Base-by-base conservation (phyloP, 495 filamentous ascomycete genomes). In the Hapsidospora chrysogenum region DNA sequence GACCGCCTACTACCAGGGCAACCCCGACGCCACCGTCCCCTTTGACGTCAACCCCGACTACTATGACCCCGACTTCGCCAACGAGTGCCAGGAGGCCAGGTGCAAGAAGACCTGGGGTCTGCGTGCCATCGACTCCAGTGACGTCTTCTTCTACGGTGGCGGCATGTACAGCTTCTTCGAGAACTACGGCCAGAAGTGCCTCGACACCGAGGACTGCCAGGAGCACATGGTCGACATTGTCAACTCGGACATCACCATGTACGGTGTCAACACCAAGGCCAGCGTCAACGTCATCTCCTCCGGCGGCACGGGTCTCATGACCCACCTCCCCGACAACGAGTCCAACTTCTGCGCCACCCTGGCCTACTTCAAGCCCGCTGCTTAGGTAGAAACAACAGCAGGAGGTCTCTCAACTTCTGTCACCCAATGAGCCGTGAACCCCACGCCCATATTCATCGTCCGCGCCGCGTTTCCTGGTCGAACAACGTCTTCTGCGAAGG, bases 1-100 rank as follows among this genome's bases (percentile, higher is more conserved):
- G 53, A 93, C 87, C 1, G 80, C 86, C 9, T 94, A 96, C 61
- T 85, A 76, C 63, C 84, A 92, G 56, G 66, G 72, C 47, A 93
- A 94, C 63, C 86, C 87, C 1, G 64, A 70, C 41, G 71, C 84
- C 2, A 63, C 77, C 11, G 58, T 58, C 15, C 78, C 81, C 4
- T 84, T 78, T 59, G 64, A 68, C 0, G 56, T 72, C 14, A 70
- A 81, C 38, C 26, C 61, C 25, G 55, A 57, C 4, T 89, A 63
- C 56, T 65, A 64, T 41, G 87, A 96, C 48, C 87, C 87, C 0
- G 68, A 73, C 45, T 95, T 86, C 58, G 52, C 58, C 4, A 49
- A 52, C 25, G n/a, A n/a, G n/a, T 78, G 74, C 52, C 75, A 63
- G 29, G 64, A 59, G 9, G 56, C 60, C 14, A 61, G 56, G n/a